Evolutionary conservation across 345 rosid species (phyloP).

Genomic region (Rhodamnia rubescens): DNA sequence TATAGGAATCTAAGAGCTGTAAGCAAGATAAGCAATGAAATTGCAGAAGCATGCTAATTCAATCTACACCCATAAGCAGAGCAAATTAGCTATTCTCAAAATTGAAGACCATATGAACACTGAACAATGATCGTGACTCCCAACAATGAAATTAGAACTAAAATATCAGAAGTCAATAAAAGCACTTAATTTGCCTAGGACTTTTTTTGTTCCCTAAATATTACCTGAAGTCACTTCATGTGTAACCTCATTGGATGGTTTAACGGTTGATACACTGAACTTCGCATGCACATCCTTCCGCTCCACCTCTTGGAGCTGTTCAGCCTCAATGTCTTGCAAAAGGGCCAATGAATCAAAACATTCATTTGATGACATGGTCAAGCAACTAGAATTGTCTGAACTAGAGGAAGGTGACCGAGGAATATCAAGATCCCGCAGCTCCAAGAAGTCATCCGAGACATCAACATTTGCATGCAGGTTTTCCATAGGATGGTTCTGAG

Average conservation of each 20-base stretch:
- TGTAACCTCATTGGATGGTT: constrained; percentile 8
- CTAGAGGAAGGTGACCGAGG: constrained; percentile 30
- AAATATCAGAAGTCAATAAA: background rate
- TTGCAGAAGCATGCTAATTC: background rate
- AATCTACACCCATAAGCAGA: background rate
- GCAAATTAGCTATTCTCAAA: background rate
- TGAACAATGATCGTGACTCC: background rate
- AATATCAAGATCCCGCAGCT: constrained; percentile 28
- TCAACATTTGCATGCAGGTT: constrained; percentile 3
- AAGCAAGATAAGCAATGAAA: background rate
- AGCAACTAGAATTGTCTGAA: constrained; percentile 43
- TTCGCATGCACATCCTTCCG: constrained; percentile 5
- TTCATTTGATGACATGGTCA: constrained; percentile 36
- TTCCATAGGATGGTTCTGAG: constrained; percentile 7
- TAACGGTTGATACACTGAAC: constrained; percentile 10
- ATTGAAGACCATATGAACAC: background rate
- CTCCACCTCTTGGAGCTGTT: background rate
- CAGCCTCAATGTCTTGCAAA: constrained; percentile 26
- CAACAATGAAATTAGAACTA: background rate
- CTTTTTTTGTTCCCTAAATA: background rate
- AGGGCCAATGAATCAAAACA: constrained; percentile 30
- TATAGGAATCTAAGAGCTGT: background rate
- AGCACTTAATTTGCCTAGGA: background rate
- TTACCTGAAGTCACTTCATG: constrained; percentile 25
- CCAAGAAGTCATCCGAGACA: constrained; percentile 25